A percentile compares a stretch with the other conserved stretches of the same genome.
Conservation (phyloP, 2,329 filamentous ascomycete species). For the Phaeosphaeria sp. region DNA sequence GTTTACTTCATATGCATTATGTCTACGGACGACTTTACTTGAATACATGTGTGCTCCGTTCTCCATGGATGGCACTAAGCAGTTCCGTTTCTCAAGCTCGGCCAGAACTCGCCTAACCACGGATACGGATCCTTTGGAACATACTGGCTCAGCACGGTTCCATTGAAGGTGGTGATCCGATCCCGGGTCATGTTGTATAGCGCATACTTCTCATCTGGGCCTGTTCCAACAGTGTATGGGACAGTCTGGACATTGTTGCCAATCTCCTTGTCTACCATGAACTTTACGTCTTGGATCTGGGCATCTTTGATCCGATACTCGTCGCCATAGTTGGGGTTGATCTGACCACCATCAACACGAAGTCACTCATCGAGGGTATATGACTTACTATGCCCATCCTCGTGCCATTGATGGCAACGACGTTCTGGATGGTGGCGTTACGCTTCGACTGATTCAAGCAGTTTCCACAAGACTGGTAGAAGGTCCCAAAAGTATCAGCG, state of each 20-base stretch:
- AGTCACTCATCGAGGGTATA: neutral
- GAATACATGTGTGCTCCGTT: neutral
- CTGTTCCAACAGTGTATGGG: constrained; percentile 31
- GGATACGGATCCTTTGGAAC: constrained; percentile 28
- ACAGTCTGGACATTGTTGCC: constrained; percentile 36
- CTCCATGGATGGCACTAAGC: neutral
- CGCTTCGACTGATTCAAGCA: constrained; percentile 36
- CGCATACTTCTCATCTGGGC: constrained; percentile 35
- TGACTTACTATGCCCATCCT: constrained; percentile 30
- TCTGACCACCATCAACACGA: constrained; percentile 2
- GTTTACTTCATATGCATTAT: neutral
- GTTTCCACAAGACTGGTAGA: constrained; percentile 34
- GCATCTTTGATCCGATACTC: constrained; percentile 33
- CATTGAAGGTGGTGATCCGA: constrained; percentile 28
- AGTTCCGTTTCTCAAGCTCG: constrained; percentile 5
- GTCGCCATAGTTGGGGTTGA: constrained; percentile 33
- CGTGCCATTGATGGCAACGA: constrained; percentile 32
- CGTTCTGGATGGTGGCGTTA: constrained; percentile 34
- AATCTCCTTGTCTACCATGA: constrained; percentile 34
- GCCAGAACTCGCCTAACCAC: constrained; percentile 32
- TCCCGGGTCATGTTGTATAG: constrained; percentile 33
- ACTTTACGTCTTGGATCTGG: constrained; percentile 23
- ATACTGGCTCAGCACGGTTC: constrained; percentile 23
- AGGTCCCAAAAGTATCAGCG: constrained; percentile 33
- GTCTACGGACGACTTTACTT: neutral